Conservation (phyloP, 345 rosid genomes). For the Lepidium africanum region DNA sequence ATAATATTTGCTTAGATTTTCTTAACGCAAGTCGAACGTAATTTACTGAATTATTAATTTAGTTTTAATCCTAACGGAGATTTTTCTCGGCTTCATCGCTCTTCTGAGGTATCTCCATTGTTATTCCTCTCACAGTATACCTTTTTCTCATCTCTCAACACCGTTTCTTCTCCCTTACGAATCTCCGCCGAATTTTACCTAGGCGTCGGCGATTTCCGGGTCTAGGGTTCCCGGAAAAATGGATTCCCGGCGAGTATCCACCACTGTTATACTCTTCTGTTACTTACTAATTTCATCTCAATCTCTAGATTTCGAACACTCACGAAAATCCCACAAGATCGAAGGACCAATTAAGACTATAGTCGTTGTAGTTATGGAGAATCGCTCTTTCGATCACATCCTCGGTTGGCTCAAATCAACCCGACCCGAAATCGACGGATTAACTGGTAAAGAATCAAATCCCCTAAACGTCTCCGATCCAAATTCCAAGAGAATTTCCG, state of each 20-base stretch:
- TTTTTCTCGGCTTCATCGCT: neutral
- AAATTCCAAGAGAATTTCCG: constrained; percentile 41
- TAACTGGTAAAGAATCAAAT: constrained; percentile 69
- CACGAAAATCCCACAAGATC: constrained; percentile 37
- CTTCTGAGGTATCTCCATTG: neutral
- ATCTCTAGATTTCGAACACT: constrained; percentile 30
- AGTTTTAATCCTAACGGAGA: neutral
- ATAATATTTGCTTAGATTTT: too few relatives aligned
- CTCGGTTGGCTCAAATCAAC: constrained; percentile 89
- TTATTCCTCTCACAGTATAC: neutral
- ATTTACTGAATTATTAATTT: neutral
- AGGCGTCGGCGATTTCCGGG: neutral
- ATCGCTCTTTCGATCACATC: constrained; percentile 91
- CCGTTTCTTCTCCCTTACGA: neutral
- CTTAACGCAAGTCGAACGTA: neutral
- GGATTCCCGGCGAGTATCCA: constrained; percentile 35
- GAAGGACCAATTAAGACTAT: constrained; percentile 90
- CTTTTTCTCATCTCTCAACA: neutral
- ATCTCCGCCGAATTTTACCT: neutral
- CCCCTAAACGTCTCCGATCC: constrained; percentile 54
- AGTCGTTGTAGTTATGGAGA: constrained; percentile 92
- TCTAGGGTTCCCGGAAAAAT: constrained; percentile 18
- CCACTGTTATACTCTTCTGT: constrained; percentile 32
- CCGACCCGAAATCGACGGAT: constrained; percentile 88
- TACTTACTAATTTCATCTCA: constrained; percentile 51